Percentiles rank a stretch among this genome's conserved stretches.
phyloP scores from a whole-genome alignment of 805 yeast species.

The Candida ascalaphidarum region DNA sequence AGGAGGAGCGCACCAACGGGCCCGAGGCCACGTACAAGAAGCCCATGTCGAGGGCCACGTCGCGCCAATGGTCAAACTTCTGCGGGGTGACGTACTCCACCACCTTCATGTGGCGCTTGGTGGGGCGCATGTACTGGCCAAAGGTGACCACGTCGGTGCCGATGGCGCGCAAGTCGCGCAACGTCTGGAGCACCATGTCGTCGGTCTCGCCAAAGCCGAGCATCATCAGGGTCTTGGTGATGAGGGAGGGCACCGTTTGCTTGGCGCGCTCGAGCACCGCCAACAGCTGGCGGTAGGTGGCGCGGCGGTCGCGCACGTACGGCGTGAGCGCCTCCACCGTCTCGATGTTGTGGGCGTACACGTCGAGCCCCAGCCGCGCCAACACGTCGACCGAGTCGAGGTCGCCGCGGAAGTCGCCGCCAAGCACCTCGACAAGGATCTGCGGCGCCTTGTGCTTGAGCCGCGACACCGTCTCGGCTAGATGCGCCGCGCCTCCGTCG shows the following conservation, averaged over 20 bases:
- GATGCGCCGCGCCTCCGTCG: slow-evolving; percentile 91
- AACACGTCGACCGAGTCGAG: slow-evolving; percentile 68
- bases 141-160: slow-evolving; percentile 93
- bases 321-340: slow-evolving; percentile 96
- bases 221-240: slow-evolving; percentile 94
- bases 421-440: slow-evolving; percentile 82
- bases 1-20: slow-evolving; percentile 91
- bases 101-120: slow-evolving; percentile 97
- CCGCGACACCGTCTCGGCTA: slow-evolving; percentile 76
- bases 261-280: slow-evolving; percentile 77
- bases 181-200: slow-evolving; percentile 71
- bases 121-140: slow-evolving; percentile 99
- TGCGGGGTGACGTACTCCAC: slow-evolving; percentile 93
- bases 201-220: slow-evolving; percentile 95
- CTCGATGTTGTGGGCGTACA: slow-evolving; percentile 94
- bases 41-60: slow-evolving; percentile 78
- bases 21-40: slow-evolving; percentile 96
- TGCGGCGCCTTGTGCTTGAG: slow-evolving; percentile 88
- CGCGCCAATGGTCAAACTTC: slow-evolving; percentile 89
- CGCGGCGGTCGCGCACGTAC: slow-evolving; percentile 91
- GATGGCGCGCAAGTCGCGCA: slow-evolving; percentile 66
- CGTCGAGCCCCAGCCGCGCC: slow-evolving; percentile 86
- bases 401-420: slow-evolving; percentile 95
- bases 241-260: slow-evolving; percentile 57
- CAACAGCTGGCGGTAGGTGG: slow-evolving; percentile 85